These are phyloP conservation scores for Thyridium curvatum DNA, from an alignment of 2,329 filamentous ascomycete species.

Conservation along the genomic window DNA sequence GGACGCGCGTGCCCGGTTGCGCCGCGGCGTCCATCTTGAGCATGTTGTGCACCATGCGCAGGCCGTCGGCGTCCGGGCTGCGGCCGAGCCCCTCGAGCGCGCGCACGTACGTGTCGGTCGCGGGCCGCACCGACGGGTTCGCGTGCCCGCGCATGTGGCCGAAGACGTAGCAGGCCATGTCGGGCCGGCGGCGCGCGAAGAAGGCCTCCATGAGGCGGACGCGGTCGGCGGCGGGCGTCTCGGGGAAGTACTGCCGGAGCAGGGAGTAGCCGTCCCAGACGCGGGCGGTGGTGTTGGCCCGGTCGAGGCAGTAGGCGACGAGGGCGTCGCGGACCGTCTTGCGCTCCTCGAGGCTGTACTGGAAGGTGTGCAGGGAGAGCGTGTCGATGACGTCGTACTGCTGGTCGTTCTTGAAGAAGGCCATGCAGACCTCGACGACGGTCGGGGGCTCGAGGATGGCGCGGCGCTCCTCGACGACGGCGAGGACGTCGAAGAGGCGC, in stretches of 20 bases:
- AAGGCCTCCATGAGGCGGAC: slow-evolving; percentile 75
- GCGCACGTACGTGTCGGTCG: slow-evolving; percentile 65
- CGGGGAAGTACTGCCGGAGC: slow-evolving; percentile 58
- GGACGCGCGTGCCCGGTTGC: slow-evolving; percentile 66
- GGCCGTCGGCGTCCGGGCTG: slow-evolving; percentile 50
- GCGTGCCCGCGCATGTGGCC: slow-evolving; percentile 85
- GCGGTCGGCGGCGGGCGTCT: slow-evolving; percentile 59
- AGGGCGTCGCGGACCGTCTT: slow-evolving; percentile 60
- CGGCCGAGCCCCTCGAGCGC: slow-evolving; percentile 70
- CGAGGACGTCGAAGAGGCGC: slow-evolving; percentile 65
- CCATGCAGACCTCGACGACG: slow-evolving; percentile 63
- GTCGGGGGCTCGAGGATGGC: slow-evolving; percentile 68
- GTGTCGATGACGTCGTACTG: slow-evolving; percentile 75
- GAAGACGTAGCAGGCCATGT: slow-evolving; percentile 84
- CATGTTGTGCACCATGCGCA: slow-evolving; percentile 83
- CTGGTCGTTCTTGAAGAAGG: slow-evolving; percentile 72
- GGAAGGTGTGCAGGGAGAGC: slow-evolving; percentile 66
- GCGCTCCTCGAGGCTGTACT: slow-evolving; percentile 66
- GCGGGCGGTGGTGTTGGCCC: slow-evolving; percentile 52
- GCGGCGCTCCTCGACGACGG: slow-evolving; percentile 64
- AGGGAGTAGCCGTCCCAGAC: slow-evolving; percentile 62
- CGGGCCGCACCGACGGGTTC: slow-evolving; percentile 58
- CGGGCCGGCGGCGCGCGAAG: slow-evolving; percentile 68
- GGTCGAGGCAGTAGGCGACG: slow-evolving; percentile 61
- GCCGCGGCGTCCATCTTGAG: slow-evolving; percentile 85